Conservation (phyloP, 208 protist species). For the Trichomonas vaginalis region DNA sequence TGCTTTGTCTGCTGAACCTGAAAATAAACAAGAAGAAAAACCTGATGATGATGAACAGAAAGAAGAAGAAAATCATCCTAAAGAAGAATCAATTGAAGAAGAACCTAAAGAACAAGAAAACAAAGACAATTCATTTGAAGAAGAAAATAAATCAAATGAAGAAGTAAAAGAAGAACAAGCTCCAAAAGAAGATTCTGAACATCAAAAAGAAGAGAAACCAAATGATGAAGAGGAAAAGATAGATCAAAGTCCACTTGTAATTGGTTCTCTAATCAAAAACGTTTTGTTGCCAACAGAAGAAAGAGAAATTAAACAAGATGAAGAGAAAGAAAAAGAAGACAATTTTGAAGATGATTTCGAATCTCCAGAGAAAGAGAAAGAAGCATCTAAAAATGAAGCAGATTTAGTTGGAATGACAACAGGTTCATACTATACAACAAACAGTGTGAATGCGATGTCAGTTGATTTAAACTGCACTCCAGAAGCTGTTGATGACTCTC, state of each 20-base stretch:
- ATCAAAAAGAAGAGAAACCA: neutral
- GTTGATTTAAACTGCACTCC: neutral
- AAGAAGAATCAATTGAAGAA: neutral
- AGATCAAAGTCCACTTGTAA: too few relatives aligned
- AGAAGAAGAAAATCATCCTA: too few relatives aligned
- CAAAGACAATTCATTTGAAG: neutral
- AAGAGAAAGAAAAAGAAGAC: too few relatives aligned
- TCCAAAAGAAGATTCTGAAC: neutral
- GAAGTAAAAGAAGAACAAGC: neutral
- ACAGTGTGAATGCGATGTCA: neutral
- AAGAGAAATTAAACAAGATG: neutral
- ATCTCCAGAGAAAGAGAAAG: neutral
- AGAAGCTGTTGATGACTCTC: neutral
- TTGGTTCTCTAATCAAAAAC: too few relatives aligned
- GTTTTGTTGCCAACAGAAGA: too few relatives aligned
- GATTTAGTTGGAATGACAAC: neutral
- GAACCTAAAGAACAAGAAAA: neutral
- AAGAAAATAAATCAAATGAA: neutral
- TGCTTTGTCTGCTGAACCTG: too few relatives aligned
- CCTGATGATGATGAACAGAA: too few relatives aligned
- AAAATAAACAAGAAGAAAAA: too few relatives aligned
- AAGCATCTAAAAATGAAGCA: neutral
- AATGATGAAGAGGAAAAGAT: too few relatives aligned
- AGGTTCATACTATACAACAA: too few relatives aligned
- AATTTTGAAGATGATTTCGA: too few relatives aligned